Percentiles rank a stretch among this genome's conserved stretches.
These are phyloP conservation scores for Cryptosporidium ubiquitum DNA, from an alignment of 169 alveolate genomes.

Conservation along the genomic window DNA sequence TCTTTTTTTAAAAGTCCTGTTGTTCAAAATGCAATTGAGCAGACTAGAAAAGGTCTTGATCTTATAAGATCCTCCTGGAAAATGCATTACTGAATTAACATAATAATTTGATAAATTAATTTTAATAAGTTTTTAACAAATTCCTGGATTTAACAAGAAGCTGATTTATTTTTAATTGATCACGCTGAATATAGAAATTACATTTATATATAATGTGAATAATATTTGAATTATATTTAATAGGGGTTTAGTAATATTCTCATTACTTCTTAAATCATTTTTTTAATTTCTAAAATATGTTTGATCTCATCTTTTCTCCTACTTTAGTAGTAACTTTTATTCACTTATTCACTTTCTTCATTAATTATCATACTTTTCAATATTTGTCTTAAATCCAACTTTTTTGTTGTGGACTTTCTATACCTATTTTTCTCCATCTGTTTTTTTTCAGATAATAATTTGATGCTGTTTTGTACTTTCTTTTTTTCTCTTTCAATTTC, in stretches of 20 bases:
- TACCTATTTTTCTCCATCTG: conserved; percentile 33
- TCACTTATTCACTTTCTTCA: conserved; percentile 22
- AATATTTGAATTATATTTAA: background rate
- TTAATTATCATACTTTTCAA: conserved; percentile 32
- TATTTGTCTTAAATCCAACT: conserved; percentile 16
- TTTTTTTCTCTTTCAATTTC: conserved; percentile 18
- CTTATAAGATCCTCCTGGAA: conserved; percentile 55
- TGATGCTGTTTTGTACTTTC: background rate
- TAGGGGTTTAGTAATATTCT: background rate
- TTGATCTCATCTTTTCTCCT: too few species aligned
- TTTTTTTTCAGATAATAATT: conserved; percentile 5
- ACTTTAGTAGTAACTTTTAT: background rate
- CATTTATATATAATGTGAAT: background rate
- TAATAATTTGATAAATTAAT: too few species aligned
- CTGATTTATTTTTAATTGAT: background rate
- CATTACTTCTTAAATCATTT: background rate
- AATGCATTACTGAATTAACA: conserved; percentile 27
- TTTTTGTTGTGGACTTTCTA: conserved; percentile 12
- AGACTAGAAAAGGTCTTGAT: conserved; percentile 39
- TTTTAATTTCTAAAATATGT: background rate
- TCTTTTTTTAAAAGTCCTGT: conserved; percentile 61
- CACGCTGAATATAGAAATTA: background rate
- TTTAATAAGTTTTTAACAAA: background rate
- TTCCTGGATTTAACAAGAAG: too few species aligned
- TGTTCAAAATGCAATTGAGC: conserved; percentile 46